Base-by-base conservation (phyloP, 345 rosid genomes). In the Noccaea bulbosa region DNA sequence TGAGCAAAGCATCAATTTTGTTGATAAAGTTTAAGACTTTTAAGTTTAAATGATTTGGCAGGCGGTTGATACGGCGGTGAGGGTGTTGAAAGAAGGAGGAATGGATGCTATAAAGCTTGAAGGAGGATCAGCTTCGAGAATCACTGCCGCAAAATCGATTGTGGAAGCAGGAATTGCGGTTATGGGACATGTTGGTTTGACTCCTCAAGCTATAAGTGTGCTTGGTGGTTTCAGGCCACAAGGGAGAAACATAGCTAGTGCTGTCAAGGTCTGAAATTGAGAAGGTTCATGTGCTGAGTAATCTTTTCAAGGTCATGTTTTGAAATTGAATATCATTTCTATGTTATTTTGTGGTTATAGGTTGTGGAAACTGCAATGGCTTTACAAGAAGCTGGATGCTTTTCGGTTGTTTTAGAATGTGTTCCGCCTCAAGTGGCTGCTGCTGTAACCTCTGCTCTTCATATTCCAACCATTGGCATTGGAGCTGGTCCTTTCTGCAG, bases 211-310 rank as follows among this genome's bases (percentile, higher is more conserved):
- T 39, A 91, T 91, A 35, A 91, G 99, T 71, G 92, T 91, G 74
- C 93, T 91, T 77, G 99, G 99, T 61, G 95, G 99, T 15, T 94
- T 91, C 44, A 84, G 97, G 77, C 97, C 99, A 48, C 99, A 94
- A 61, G 99, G 99, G 16, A 88, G 65, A 80, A 85, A 77, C 73
- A 77, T 89, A 46, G 69, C 87, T 37, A 86, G 95, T 70, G 97
- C 99, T 51, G 69, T 94, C 16, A 91, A 89, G 93, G 99, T 93
- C 35, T 67, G 40, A 9, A 20, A 6, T 11, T 50, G 46, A 39
- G 2, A 8, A 2, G 22, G 24, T 44, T 51, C 10, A 9, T 46
- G n/a, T 7, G 1, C 6, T 53, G 17, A 4, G 11, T 33, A 44
- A n/a, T 53, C 46, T 12, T 59, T 46, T 5, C 6, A 32, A 44